Evolutionary conservation across 768 basidiomycete genomes (phyloP), one percentile per base, ranked within the genome.

Genomic region (Termitomyces sp.): DNA sequence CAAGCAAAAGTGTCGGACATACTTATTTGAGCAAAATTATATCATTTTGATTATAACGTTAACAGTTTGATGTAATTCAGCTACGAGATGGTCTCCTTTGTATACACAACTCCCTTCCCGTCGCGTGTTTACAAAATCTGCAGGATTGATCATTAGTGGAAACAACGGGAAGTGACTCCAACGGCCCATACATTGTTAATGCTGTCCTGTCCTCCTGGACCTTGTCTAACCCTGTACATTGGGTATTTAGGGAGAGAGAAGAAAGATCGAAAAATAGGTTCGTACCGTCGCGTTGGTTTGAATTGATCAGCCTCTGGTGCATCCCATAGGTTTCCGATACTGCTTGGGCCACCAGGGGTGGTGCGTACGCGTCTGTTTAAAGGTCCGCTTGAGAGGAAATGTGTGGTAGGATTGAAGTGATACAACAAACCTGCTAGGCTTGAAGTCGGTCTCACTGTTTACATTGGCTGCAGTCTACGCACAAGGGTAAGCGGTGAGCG

Each of bases 241-340:
- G n/a, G 43, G 20, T n/a, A 34, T 57, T 41, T 41, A 20, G 20
- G 2, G 10, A 37, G 7, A 24, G 8, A 58, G 51, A 47, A 31
- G 10, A 36, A 41, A 27, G 8, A n/a, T 27, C n/a, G 20, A 24
- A 1, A 31, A 26, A 41, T 10, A 67, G 14, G 26, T 12, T 37
- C 13, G 24, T 69, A 85, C 88, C 83, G 79, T 64, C 88, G 84
- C 18, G 87, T 87, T 5, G 88, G 88, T 63, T 84, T 82, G 67
- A 87, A 90, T 56, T 77, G 74, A 26, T 78, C 73, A 1, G 69
- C 63, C 31, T 74, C 69, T 8, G 77, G 77, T 0, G 70, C 55
- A 34, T 74, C 77, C 76, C 83, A 87, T 42, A 88, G 71, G 64
- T 67, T 77, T 32, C 68, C 61, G 49, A 79, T 68, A 50, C 67